Evolutionary conservation across 345 rosid genomes (phyloP), one percentile per base, ranked within the genome.

Genomic region (Jatropha curcas): DNA sequence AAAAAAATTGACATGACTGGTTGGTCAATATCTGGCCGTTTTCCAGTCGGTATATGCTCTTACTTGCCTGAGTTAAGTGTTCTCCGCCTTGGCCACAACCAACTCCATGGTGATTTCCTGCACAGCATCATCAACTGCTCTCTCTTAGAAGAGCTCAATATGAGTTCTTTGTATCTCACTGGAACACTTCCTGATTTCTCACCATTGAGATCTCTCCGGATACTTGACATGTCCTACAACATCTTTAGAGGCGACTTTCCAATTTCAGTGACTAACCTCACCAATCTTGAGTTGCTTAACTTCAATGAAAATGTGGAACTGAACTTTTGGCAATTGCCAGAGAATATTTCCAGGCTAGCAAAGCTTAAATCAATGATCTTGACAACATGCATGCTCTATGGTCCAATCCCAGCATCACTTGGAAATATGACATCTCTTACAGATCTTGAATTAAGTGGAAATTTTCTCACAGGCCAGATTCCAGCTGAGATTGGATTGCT

Each of bases 391-490:
- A 79, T 31, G 83, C 59, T 85, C 61, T 41, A 74, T 13, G 98
- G 97, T 71, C 80, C 70, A 30, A 90, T 90, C 70, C 98, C 98
- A 1, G 72, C 82, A 45, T 84, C 93, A 37, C 84, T 94, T 27
- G 98, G 97, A 31, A 86, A 87, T 76, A 80, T 92, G 93, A 88
- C 88, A n/a, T 87, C 92, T 30, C 92, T 94, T 69, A 77, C 84
- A 28, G 98, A 94, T 81, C 94, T 94, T 33, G 97, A 94, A 67
- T 81, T 94, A 67, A 82, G 86, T 61, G 98, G 98, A 8, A 94
- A 94, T 80, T 88, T 79, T 70, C 85, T 94, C 41, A 62, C 71
- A 5, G 95, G 97, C 57, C 82, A 74, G 69, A 87, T 94, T 76
- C 98, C 97, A 3, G 69, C 53, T 56, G 91, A 89, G 85, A 75